These are phyloP conservation scores for Mycena sanguinolenta DNA, from an alignment of 768 basidiomycete genomes.

Conservation along the genomic window DNA sequence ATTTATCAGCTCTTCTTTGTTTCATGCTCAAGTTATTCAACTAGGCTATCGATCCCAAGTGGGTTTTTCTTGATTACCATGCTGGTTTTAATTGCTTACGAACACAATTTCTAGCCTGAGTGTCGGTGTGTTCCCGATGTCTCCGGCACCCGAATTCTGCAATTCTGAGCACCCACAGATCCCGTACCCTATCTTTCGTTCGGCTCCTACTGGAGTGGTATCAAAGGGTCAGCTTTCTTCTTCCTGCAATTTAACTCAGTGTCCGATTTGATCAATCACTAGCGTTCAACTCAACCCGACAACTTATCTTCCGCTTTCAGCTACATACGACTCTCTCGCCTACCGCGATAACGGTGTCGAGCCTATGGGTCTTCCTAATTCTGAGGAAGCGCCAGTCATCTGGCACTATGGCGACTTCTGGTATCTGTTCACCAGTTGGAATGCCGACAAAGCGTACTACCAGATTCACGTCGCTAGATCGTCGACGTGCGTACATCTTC, in stretches of 20 bases:
- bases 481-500: not conserved
- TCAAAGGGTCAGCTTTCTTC: not conserved
- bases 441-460: not conserved
- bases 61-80: not conserved
- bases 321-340: not conserved
- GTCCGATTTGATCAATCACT: not conserved
- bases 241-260: not conserved
- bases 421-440: not conserved
- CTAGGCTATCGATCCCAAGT: not conserved
- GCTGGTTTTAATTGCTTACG: not conserved
- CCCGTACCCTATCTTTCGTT: not conserved
- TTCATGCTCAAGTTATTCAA: not conserved
- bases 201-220: not conserved
- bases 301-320: not conserved
- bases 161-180: not conserved
- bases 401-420: not conserved
- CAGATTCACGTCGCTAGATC: not conserved
- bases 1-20: too few relatives aligned
- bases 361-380: not conserved
- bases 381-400: not conserved
- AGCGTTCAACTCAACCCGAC: not conserved
- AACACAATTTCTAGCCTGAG: not conserved
- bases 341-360: not conserved
- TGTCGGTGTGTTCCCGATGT: not conserved
- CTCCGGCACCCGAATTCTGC: not conserved